Percentiles rank a stretch among this genome's conserved stretches.
These are phyloP conservation scores for Arthrobotrys megalospora DNA, from an alignment of 2,329 filamentous ascomycete genomes.

Conservation along the genomic window DNA sequence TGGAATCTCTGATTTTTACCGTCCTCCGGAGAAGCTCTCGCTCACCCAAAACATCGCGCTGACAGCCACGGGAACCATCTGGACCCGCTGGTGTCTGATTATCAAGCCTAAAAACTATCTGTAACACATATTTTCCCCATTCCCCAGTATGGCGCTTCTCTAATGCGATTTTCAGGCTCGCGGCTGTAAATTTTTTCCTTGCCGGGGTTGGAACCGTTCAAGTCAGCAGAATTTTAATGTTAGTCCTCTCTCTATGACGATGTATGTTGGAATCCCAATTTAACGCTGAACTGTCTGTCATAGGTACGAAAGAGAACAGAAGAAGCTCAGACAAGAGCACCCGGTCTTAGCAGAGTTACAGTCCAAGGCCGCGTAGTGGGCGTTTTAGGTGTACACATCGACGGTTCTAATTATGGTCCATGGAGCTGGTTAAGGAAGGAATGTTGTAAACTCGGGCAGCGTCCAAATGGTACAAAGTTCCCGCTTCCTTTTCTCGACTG, in stretches of 20 bases:
- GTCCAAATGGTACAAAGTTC: background rate
- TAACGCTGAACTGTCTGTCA: background rate
- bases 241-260: slow-evolving; percentile 64
- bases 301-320: slow-evolving; percentile 55
- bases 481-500: background rate
- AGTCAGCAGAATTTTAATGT: slow-evolving; percentile 80
- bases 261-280: too few relatives aligned
- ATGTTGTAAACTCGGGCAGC: background rate
- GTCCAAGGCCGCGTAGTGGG: slow-evolving; percentile 26
- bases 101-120: slow-evolving; percentile 95
- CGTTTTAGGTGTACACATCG: background rate
- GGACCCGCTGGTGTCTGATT: slow-evolving; percentile 98
- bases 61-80: slow-evolving; percentile 92
- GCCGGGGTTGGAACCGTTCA: slow-evolving; percentile 88
- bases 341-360: slow-evolving; percentile 51
- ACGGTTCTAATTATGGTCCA: background rate
- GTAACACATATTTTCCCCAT: slow-evolving; percentile 68
- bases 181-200: slow-evolving; percentile 98
- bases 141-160: background rate
- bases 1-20: slow-evolving; percentile 90
- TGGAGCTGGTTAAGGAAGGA: background rate
- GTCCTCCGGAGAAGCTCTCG: slow-evolving; percentile 92
- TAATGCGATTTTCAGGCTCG: slow-evolving; percentile 74
- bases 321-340: slow-evolving; percentile 50
- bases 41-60: slow-evolving; percentile 92